A percentile compares a stretch with the other conserved stretches of the same genome.
Evolutionary conservation across 2,329 filamentous ascomycete genomes (phyloP).

Genomic region (Lasiodiplodia hormozganensis): DNA sequence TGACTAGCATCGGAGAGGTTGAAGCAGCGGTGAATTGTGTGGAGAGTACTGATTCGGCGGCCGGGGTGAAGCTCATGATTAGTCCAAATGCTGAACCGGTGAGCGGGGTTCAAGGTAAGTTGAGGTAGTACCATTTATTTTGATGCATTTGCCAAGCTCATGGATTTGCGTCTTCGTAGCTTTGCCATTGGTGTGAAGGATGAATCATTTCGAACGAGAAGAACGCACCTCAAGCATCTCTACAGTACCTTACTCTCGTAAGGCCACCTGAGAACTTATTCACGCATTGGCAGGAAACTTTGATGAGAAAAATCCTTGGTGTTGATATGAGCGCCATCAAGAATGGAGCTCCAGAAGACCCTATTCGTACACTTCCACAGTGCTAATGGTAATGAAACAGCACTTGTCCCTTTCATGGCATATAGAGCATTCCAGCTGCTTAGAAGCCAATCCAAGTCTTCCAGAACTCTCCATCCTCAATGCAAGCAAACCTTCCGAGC

Average conservation of each 20-base stretch:
- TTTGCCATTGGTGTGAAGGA: not conserved
- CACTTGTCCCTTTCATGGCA: not conserved
- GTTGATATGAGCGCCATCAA: not conserved
- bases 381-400: not conserved
- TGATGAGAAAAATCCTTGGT: not conserved
- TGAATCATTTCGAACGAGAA: not conserved
- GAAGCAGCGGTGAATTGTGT: too few relatives aligned
- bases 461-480: not conserved
- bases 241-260: not conserved
- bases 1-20: too few relatives aligned
- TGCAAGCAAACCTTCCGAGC: conserved; percentile 20
- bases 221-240: not conserved
- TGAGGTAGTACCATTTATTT: not conserved
- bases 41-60: too few relatives aligned
- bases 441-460: not conserved
- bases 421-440: conserved; percentile 15
- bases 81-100: not conserved
- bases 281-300: not conserved
- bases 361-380: not conserved
- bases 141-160: not conserved
- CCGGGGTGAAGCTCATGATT: not conserved
- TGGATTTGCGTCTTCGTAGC: not conserved
- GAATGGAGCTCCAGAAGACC: not conserved
- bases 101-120: not conserved
- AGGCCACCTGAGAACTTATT: not conserved